A percentile compares a stretch with the other conserved stretches of the same genome.
phyloP scores from a whole-genome alignment of 1,284 basidiomycete genomes.

The Stereum hirsutum region DNA sequence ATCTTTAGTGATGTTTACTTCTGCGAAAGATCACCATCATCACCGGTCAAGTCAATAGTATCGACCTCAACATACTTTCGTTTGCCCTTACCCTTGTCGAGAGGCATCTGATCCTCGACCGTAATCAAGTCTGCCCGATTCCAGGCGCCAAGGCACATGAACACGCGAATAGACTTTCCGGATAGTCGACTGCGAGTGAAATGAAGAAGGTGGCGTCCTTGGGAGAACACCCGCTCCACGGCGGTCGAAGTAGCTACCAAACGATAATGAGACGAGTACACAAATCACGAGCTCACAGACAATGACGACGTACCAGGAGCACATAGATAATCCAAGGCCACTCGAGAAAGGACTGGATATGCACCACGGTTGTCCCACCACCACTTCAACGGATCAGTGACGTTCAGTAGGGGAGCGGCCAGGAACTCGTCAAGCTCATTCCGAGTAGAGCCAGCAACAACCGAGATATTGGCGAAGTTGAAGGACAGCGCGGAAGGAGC shows the following conservation, averaged over 20 bases:
- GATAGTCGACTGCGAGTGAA: slow-evolving; percentile 14
- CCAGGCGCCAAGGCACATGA: slow-evolving; percentile 19
- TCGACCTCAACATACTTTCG: no score
- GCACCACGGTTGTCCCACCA: slow-evolving; percentile 15
- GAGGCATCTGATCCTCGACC: slow-evolving; percentile 9
- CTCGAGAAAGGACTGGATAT: slow-evolving; percentile 19
- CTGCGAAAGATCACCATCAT: no score
- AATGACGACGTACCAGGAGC: slow-evolving; percentile 23
- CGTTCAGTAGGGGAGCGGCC: slow-evolving; percentile 7
- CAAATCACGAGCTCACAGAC: neutral
- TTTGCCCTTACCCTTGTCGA: no score
- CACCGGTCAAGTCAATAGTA: no score
- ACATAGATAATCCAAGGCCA: slow-evolving; percentile 21
- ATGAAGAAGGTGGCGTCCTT: slow-evolving; percentile 13
- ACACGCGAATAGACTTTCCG: slow-evolving; percentile 12
- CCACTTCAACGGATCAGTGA: slow-evolving; percentile 18
- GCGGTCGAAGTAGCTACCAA: slow-evolving; percentile 13
- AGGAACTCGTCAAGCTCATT: slow-evolving; percentile 2
- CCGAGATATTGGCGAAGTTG: slow-evolving; percentile 2
- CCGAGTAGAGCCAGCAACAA: neutral
- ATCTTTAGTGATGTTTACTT: neutral
- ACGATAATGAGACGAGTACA: neutral
- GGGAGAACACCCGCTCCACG: slow-evolving; percentile 19
- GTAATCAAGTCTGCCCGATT: slow-evolving; percentile 10
- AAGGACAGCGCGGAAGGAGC: neutral